These are phyloP conservation scores for Fusarium xylarioides DNA, from an alignment of 2,329 filamentous ascomycete species.

Conservation along the genomic window DNA sequence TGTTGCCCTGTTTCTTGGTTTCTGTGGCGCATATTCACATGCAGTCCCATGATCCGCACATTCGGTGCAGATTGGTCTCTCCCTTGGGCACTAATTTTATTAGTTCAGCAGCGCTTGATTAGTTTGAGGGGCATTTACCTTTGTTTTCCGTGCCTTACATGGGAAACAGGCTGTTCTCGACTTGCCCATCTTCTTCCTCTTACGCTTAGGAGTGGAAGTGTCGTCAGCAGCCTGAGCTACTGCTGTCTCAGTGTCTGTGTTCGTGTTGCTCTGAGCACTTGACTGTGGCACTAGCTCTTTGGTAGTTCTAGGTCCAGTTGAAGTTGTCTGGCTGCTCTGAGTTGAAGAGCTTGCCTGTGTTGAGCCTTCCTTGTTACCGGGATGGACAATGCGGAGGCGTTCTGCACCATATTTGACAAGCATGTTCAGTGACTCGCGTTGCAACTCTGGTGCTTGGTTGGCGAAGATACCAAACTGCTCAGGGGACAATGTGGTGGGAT, in stretches of 20 bases:
- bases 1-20: constrained; percentile 39
- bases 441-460: constrained; percentile 66
- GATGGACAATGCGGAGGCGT: constrained; percentile 65
- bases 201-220: constrained; percentile 4
- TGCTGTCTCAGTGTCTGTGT: constrained; percentile 12
- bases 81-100: constrained; percentile 51
- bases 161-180: constrained; percentile 49
- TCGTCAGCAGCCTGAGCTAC: background rate
- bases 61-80: constrained; percentile 51
- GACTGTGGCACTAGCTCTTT: constrained; percentile 45
- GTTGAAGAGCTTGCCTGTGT: constrained; percentile 41
- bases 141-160: constrained; percentile 50
- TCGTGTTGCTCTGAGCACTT: constrained; percentile 16
- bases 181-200: constrained; percentile 39
- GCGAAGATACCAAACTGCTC: constrained; percentile 69
- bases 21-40: constrained; percentile 54
- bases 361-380: constrained; percentile 50
- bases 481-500: constrained; percentile 59
- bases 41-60: constrained; percentile 46
- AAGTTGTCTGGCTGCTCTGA: constrained; percentile 33
- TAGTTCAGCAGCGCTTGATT: background rate
- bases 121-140: constrained; percentile 44
- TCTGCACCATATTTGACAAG: constrained; percentile 66
- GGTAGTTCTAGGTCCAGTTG: constrained; percentile 44
- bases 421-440: constrained; percentile 65